Conservation (phyloP, 2,329 filamentous ascomycete species). For the Ceratocystis huliohia region DNA sequence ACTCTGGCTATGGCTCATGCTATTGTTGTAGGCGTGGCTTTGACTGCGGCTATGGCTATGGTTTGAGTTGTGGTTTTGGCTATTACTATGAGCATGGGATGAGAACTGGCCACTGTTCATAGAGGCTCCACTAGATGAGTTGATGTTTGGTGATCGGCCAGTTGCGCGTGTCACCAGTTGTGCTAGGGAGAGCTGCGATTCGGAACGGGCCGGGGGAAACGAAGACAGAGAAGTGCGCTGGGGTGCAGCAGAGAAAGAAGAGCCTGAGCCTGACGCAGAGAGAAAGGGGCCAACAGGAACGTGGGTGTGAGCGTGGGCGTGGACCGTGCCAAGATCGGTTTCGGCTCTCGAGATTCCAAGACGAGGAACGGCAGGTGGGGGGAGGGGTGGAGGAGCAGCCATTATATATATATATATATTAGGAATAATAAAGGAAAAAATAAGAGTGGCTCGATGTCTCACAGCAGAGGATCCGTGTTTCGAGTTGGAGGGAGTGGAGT, state of each 20-base stretch:
- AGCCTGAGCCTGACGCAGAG: not conserved
- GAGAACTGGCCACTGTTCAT: constrained; percentile 16
- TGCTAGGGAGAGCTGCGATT: constrained; percentile 42
- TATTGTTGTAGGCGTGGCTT: not conserved
- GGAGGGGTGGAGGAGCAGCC: constrained; percentile 12
- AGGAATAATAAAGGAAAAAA: no score
- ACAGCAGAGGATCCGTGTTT: not conserved
- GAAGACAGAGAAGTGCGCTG: constrained; percentile 49
- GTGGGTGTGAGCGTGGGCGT: not conserved
- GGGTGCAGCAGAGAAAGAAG: not conserved
- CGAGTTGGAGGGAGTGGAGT: not conserved
- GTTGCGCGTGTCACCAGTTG: constrained; percentile 24
- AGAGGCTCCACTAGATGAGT: constrained; percentile 37
- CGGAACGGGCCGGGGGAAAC: constrained; percentile 46
- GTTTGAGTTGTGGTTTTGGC: not conserved
- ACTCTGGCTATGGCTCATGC: constrained; percentile 12
- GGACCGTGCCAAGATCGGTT: constrained; percentile 11
- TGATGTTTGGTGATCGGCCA: constrained; percentile 35
- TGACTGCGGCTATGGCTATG: not conserved
- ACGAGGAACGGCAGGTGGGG: constrained; percentile 14
- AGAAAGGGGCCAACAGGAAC: not conserved
- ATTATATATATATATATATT: constrained; percentile 18
- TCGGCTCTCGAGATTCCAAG: constrained; percentile 16
- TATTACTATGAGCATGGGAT: constrained; percentile 2
- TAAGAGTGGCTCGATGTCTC: no score